Evolutionary conservation across 164 flowering plant genomes (phyloP).

Genomic region (Cinnamomum chago): DNA sequence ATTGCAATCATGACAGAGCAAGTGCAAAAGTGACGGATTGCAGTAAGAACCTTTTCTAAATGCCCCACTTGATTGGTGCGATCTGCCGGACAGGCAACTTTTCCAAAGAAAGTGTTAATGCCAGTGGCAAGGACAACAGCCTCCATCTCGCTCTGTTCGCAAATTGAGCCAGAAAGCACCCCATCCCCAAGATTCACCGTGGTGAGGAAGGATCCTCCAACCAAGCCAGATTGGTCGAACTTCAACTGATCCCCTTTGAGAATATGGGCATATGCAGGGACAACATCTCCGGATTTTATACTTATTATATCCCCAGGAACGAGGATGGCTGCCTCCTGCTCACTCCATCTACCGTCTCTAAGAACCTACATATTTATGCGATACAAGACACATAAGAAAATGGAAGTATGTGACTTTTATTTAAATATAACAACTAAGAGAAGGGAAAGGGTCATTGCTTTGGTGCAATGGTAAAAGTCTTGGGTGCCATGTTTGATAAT

Average conservation of each 20-base stretch:
- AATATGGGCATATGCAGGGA: slow-evolving; percentile 81
- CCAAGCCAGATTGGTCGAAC: slow-evolving; percentile 70
- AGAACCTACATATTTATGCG: slow-evolving; percentile 37
- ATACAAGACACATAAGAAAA: too few species aligned
- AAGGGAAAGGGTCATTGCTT: too few species aligned
- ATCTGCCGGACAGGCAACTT: slow-evolving; percentile 76
- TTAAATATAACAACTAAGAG: too few species aligned
- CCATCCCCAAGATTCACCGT: slow-evolving; percentile 69
- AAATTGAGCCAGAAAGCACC: slow-evolving; percentile 73
- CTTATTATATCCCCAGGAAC: slow-evolving; percentile 79
- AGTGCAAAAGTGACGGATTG: slow-evolving; percentile 73
- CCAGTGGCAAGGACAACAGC: slow-evolving; percentile 81
- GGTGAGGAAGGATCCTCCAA: slow-evolving; percentile 74
- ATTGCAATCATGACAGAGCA: slow-evolving; percentile 66
- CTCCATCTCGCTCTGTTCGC: slow-evolving; percentile 72
- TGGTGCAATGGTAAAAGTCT: too few species aligned
- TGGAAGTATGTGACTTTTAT: too few species aligned
- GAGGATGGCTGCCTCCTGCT: slow-evolving; percentile 65
- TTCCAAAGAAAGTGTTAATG: slow-evolving; percentile 70
- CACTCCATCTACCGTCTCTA: slow-evolving; percentile 70
- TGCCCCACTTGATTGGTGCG: slow-evolving; percentile 78
- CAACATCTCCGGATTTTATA: slow-evolving; percentile 64
- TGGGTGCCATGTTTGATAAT: too few species aligned
- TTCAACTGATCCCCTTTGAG: slow-evolving; percentile 78
- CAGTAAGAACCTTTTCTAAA: slow-evolving; percentile 33